These are phyloP conservation scores for Fennellomyces sp. DNA, from an alignment of 371 early-diverging fungal genomes.

Conservation along the genomic window DNA sequence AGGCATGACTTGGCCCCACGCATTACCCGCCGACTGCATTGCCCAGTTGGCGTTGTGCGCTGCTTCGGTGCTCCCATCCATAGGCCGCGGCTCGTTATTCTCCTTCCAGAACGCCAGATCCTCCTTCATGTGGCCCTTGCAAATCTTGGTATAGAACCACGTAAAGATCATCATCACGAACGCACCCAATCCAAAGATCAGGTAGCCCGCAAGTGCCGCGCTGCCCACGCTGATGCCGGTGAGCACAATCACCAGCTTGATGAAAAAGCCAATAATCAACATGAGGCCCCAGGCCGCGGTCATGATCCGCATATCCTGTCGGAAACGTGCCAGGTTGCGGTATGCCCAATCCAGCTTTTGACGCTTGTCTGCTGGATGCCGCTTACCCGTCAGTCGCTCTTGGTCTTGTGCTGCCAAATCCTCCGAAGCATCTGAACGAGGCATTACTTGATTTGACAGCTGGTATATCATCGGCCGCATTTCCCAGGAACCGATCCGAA, in stretches of 20 bases:
- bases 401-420: slow-evolving; percentile 26
- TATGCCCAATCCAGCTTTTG: slow-evolving; percentile 36
- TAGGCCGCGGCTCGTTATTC: slow-evolving; percentile 16
- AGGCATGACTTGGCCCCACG: slow-evolving; percentile 32
- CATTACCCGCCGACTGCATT: slow-evolving; percentile 27
- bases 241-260: slow-evolving; percentile 39
- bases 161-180: slow-evolving; percentile 37
- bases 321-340: slow-evolving; percentile 35
- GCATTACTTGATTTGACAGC: slow-evolving; percentile 47
- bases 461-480: slow-evolving; percentile 40
- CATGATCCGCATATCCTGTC: slow-evolving; percentile 49
- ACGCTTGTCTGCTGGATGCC: slow-evolving; percentile 7
- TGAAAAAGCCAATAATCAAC: slow-evolving; percentile 35
- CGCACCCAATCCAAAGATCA: slow-evolving; percentile 40
- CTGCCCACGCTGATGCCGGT: slow-evolving; percentile 29
- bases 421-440: slow-evolving; percentile 27
- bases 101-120: slow-evolving; percentile 35
- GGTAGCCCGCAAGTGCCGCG: slow-evolving; percentile 29
- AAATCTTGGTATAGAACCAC: slow-evolving; percentile 41
- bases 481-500: slow-evolving; percentile 33
- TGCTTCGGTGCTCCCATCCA: slow-evolving; percentile 24
- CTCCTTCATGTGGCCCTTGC: slow-evolving; percentile 25
- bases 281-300: slow-evolving; percentile 46
- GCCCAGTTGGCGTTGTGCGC: slow-evolving; percentile 34
- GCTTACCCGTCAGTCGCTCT: slow-evolving; percentile 8